Base-by-base conservation (phyloP, 1,139 yeast species). In the Saccharomyces hybrid region DNA sequence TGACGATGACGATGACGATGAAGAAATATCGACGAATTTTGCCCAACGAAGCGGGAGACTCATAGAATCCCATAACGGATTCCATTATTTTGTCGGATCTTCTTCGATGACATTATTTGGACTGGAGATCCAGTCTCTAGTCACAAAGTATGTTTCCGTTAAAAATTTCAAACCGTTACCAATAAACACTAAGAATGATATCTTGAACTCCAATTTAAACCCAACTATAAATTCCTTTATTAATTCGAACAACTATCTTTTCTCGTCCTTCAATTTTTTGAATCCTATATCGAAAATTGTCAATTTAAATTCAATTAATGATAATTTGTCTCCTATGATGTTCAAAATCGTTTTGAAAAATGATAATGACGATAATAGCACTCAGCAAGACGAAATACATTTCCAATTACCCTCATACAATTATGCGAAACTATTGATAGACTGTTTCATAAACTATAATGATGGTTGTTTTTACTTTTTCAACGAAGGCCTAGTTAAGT, bases 401-500 rank as follows among this genome's bases (percentile, higher is more conserved):
- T 80, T 86, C 64, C 79, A 88, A 0, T 73, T 87, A 34, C 96
- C 96, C 0, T 80, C 89, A 11, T 86, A 85, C 61, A 82, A 89
- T 2, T 84, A 86, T 64, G 93, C 95, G 4, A 79, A 85, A 79
- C 70, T 84, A 12, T 73, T 87, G 55, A 86, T 86, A 14, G 93
- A 86, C 63, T 83, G 88, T 0, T 88, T 88, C 62, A 80, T 87
- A 56, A 83, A 84, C 53, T 88, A 86, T 65, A 84, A 88, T 63
- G 93, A 86, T 66, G 95, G 93, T 0, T 86, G 96, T 63, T 88
- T 87, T 68, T 88, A 88, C 70, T 88, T 88, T 65, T 86, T 88
- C 73, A 88, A 88, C 66, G 91, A 86, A 65, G 95, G 95, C 0
- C 66, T 85, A 31, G 88, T 85, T 29, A 85, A 85, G 64, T 79